Percentiles rank a stretch among this genome's conserved stretches.
Evolutionary conservation across 805 yeast genomes (phyloP).

Genomic region (Ogataea haglerorum): DNA sequence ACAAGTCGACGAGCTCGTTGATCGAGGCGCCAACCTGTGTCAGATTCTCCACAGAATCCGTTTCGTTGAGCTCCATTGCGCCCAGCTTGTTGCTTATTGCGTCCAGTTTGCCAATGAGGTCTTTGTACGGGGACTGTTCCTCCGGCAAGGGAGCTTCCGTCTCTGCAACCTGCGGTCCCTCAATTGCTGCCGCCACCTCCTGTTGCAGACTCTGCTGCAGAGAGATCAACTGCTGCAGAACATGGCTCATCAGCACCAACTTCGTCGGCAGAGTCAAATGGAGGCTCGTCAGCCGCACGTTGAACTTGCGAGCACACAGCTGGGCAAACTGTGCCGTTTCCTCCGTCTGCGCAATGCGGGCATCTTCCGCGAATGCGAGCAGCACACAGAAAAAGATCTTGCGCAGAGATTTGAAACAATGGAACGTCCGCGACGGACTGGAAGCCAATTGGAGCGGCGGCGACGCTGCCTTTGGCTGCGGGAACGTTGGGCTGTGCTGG

Average conservation of each 20-base stretch:
- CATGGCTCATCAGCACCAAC: constrained; percentile 14
- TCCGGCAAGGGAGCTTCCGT: background rate
- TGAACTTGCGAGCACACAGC: constrained; percentile 19
- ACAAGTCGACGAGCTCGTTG: constrained; percentile 14
- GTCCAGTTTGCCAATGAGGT: constrained; percentile 17
- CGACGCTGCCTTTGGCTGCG: background rate
- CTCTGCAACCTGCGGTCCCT: background rate
- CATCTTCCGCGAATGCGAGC: constrained; percentile 21
- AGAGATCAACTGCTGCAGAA: constrained; percentile 10
- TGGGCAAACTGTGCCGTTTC: constrained; percentile 12
- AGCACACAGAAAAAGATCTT: constrained; percentile 24
- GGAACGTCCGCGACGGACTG: constrained; percentile 17
- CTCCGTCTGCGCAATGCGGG: background rate
- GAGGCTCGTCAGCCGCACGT: constrained; percentile 1
- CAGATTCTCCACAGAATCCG: constrained; percentile 15
- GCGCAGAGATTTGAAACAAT: constrained; percentile 19
- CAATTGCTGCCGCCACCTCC: constrained; percentile 14
- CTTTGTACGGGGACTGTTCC: constrained; percentile 2
- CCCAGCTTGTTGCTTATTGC: constrained; percentile 19
- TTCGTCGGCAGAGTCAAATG: constrained; percentile 11
- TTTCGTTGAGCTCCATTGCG: constrained; percentile 19
- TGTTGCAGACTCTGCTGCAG: constrained; percentile 11
- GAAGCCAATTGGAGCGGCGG: constrained; percentile 13
- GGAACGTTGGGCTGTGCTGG: constrained; percentile 1
- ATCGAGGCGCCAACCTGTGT: constrained; percentile 13